phyloP scores from a whole-genome alignment of 1,139 yeast species.

The Lodderomyces orthopsilosis region DNA sequence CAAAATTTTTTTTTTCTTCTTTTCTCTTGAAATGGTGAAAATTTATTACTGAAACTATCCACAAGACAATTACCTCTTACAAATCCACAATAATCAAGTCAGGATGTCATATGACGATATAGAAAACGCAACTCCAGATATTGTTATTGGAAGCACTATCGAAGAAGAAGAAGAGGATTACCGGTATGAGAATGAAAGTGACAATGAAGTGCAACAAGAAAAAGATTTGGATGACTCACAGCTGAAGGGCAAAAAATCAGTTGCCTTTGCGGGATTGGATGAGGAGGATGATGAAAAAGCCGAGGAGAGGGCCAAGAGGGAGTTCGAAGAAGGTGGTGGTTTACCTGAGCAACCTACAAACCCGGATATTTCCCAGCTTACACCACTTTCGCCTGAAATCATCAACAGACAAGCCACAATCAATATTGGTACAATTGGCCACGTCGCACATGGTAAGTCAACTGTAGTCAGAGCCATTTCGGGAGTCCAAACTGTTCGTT shows the following conservation, averaged over 20 bases:
- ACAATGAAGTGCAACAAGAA: constrained; percentile 47
- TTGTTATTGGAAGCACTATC: constrained; percentile 73
- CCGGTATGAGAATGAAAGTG: constrained; percentile 47
- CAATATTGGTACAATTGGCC: constrained; percentile 98
- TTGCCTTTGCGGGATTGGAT: constrained; percentile 77
- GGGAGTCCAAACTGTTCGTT: constrained; percentile 98
- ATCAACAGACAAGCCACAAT: constrained; percentile 99
- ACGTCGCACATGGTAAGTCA: constrained; percentile 93
- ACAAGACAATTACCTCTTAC: constrained; percentile 7
- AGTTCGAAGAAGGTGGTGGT: constrained; percentile 98
- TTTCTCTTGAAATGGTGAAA: constrained; percentile 4
- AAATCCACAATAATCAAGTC: not conserved
- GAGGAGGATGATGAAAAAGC: constrained; percentile 64
- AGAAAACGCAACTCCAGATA: constrained; percentile 81
- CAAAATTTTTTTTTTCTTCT: constrained; percentile 2
- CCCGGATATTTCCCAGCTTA: constrained; percentile 74
- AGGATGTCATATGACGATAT: constrained; percentile 61
- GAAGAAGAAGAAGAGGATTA: constrained; percentile 42
- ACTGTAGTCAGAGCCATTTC: constrained; percentile 99
- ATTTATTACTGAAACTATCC: constrained; percentile 3
- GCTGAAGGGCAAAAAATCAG: constrained; percentile 64
- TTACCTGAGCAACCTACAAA: constrained; percentile 92
- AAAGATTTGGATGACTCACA: constrained; percentile 20
- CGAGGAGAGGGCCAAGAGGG: constrained; percentile 66
- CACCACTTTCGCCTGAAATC: constrained; percentile 90